Base-by-base conservation (phyloP, 2,329 filamentous ascomycete species). In the Colletotrichum lupini region DNA sequence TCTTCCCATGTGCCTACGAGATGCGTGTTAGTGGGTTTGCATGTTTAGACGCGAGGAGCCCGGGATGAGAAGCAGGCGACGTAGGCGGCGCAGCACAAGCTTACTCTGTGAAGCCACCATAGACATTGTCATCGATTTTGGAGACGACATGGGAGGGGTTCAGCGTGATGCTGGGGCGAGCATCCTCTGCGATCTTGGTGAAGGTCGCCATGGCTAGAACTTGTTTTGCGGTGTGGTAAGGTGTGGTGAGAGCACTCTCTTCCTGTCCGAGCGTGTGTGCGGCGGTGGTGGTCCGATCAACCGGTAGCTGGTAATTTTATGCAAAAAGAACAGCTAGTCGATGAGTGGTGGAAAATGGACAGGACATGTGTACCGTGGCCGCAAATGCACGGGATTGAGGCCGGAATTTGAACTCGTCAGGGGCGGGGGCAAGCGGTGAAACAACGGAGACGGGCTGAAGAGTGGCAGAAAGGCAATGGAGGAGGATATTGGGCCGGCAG, bases 61-160 rank as follows among this genome's bases (percentile, higher is more conserved):
- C n/a, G 16, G 12, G 52, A 22, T 3, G 30, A 63, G 35, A 30
- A n/a, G 19, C 37, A 63, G 46, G 46, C n/a, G 65, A 37, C 32
- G 32, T 12, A 11, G 28, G 35, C 37, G 32, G n/a, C 65, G 28
- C 37, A 58, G 46, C 53, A 58, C 26, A 53, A 30, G 82, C 90
- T 83, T 85, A 94, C 93, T 97, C 94, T 72, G 92, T 94, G 83
- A 97, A 97, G 12, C 94, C 94, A 68, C 93, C 92, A 87, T 96
- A 97, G 78, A 93, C 94, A 79, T 94, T 94, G 74, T 93, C 90
- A 78, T 95, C 91, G 78, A 97, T 94, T 80, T 91, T 91, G 72
- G 92, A 92, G 67, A 95, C 83, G 76, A 88, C 90, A 80, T 93
- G 89, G 19, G 83, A 81, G 5, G 92, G 85, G 79, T 94, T 90